Percentiles rank a stretch among this genome's conserved stretches.
phyloP scores from a whole-genome alignment of 2,329 filamentous ascomycete species.

The Nemania abortiva region DNA sequence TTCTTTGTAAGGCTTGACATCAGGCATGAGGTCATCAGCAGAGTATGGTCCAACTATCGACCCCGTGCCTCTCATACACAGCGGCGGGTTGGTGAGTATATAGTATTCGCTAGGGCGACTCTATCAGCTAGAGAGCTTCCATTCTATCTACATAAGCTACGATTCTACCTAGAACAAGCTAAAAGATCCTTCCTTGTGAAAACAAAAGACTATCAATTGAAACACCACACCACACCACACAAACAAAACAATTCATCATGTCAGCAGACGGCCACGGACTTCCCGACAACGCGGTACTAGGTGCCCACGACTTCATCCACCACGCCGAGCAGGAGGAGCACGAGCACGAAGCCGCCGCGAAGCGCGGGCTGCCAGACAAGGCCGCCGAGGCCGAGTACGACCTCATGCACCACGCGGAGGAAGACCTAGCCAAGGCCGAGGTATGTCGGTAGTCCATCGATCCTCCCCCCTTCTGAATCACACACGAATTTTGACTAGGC shows the following conservation, averaged over 20 bases:
- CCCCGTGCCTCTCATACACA: background rate
- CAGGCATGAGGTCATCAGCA: slow-evolving; percentile 40
- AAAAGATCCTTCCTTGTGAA: background rate
- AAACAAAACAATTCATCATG: slow-evolving; percentile 42
- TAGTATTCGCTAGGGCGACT: slow-evolving; percentile 14
- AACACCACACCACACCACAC: background rate
- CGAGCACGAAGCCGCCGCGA: slow-evolving; percentile 48
- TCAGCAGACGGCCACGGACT: slow-evolving; percentile 47
- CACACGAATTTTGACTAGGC: slow-evolving; percentile 6
- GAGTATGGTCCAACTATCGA: background rate
- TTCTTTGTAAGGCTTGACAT: slow-evolving; percentile 33
- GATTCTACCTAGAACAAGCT: background rate
- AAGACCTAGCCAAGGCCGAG: slow-evolving; percentile 42
- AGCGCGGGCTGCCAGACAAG: slow-evolving; percentile 47
- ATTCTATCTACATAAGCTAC: background rate
- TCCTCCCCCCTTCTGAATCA: background rate
- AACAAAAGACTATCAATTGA: background rate
- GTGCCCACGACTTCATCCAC: slow-evolving; percentile 50
- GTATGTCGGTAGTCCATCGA: slow-evolving; percentile 27
- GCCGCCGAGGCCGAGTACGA: slow-evolving; percentile 49
- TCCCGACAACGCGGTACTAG: slow-evolving; percentile 43
- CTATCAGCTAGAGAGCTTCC: background rate
- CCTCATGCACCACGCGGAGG: slow-evolving; percentile 48
- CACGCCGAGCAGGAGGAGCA: slow-evolving; percentile 51
- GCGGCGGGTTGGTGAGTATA: slow-evolving; percentile 20